phyloP scores from a whole-genome alignment of 2,329 filamentous ascomycete species.

The Claviceps sp. region DNA sequence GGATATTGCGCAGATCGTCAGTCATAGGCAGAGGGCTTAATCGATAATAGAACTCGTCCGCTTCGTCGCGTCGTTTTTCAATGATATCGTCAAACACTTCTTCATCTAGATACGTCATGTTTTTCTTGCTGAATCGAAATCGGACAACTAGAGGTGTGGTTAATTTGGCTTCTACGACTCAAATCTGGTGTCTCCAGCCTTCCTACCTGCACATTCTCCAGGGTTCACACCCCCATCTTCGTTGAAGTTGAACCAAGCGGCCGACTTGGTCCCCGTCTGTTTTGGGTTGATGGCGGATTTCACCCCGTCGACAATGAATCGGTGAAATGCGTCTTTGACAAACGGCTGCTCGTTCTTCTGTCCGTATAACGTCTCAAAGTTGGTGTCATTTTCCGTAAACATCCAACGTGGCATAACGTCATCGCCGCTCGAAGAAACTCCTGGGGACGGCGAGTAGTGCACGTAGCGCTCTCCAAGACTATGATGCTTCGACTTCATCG shows the following conservation, averaged over 20 bases:
- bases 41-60: slow-evolving; percentile 90
- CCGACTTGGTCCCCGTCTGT: slow-evolving; percentile 72
- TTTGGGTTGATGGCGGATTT: slow-evolving; percentile 71
- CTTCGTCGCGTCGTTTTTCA: slow-evolving; percentile 74
- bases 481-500: slow-evolving; percentile 65
- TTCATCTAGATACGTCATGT: slow-evolving; percentile 74
- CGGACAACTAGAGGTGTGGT: slow-evolving; percentile 52
- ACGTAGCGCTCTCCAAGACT: slow-evolving; percentile 74
- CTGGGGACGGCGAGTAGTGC: slow-evolving; percentile 79
- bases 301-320: slow-evolving; percentile 70
- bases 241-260: slow-evolving; percentile 85
- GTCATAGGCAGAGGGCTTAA: slow-evolving; percentile 89
- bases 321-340: slow-evolving; percentile 92
- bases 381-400: slow-evolving; percentile 95
- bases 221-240: slow-evolving; percentile 77
- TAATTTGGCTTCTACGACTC: background rate
- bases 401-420: slow-evolving; percentile 77
- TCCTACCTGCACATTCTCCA: slow-evolving; percentile 78
- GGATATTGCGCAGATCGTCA: slow-evolving; percentile 87
- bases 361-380: slow-evolving; percentile 63
- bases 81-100: slow-evolving; percentile 85
- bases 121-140: slow-evolving; percentile 69
- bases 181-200: background rate
- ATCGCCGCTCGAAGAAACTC: slow-evolving; percentile 61
- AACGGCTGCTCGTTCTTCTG: slow-evolving; percentile 69